Percentiles rank a stretch among this genome's conserved stretches.
phyloP scores from a whole-genome alignment of 2,329 filamentous ascomycete genomes.

The Fusarium torreyae region DNA sequence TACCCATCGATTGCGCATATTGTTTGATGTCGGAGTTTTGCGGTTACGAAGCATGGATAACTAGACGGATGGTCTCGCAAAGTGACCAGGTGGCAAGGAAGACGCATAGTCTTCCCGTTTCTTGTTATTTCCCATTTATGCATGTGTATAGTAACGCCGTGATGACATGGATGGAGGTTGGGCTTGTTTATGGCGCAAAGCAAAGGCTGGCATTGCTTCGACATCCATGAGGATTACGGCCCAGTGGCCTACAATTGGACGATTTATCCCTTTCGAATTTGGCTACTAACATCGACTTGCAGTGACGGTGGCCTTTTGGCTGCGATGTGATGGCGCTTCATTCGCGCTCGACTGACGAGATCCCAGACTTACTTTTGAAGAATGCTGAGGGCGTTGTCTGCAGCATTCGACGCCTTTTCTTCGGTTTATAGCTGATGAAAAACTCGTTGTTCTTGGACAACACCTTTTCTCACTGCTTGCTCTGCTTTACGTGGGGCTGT shows the following conservation, averaged over 20 bases:
- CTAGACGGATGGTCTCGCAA: slow-evolving; percentile 21
- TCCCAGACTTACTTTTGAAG: slow-evolving; percentile 1
- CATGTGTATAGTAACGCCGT: slow-evolving; percentile 48
- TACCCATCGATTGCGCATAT: slow-evolving; percentile 23
- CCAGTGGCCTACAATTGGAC: slow-evolving; percentile 49
- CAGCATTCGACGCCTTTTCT: slow-evolving; percentile 27
- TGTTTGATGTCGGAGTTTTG: slow-evolving; percentile 36
- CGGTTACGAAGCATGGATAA: slow-evolving; percentile 27
- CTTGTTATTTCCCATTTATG: slow-evolving; percentile 15
- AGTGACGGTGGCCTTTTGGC: slow-evolving; percentile 48
- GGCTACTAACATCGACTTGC: slow-evolving; percentile 49
- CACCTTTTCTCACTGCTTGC: slow-evolving; percentile 67
- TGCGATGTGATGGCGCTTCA: slow-evolving; percentile 28
- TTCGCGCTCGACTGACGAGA: slow-evolving; percentile 14
- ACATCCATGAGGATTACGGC: slow-evolving; percentile 40
- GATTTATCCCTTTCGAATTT: slow-evolving; percentile 31
- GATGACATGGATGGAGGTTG: slow-evolving; percentile 39
- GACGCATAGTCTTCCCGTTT: slow-evolving; percentile 18
- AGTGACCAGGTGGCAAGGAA: slow-evolving; percentile 17
- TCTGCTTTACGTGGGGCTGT: slow-evolving; percentile 63
- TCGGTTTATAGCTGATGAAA: slow-evolving; percentile 38
- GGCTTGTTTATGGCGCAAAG: slow-evolving; percentile 37
- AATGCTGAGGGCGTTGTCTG: slow-evolving; percentile 6
- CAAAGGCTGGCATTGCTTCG: slow-evolving; percentile 26
- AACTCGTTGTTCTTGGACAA: slow-evolving; percentile 43